Evolutionary conservation across 352 stramenopile species (phyloP).

Genomic region (Pythium utonaiense): DNA sequence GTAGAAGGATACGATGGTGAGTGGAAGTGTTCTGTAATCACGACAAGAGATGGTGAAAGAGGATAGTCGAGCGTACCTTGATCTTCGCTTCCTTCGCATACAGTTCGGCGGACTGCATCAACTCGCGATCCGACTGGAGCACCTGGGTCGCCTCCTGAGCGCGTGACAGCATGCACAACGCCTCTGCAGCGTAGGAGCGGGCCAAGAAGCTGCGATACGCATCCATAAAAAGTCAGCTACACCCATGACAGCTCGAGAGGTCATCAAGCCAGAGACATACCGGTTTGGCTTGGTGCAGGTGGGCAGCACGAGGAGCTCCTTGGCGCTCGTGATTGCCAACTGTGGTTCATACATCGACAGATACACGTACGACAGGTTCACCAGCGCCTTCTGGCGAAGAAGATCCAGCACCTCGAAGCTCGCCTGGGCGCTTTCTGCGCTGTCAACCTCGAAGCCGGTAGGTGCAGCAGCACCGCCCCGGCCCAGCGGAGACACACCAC

Average conservation of each 20-base stretch:
- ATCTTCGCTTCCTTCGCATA: conserved; percentile 77
- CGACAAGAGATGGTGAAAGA: not conserved
- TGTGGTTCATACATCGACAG: conserved; percentile 90
- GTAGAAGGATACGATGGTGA: not conserved
- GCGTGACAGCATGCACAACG: conserved; percentile 84
- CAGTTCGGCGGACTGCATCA: conserved; percentile 73
- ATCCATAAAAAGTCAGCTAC: not conserved
- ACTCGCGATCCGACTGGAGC: conserved; percentile 67
- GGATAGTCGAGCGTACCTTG: conserved; percentile 31
- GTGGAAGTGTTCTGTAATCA: not conserved
- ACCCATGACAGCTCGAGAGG: not conserved
- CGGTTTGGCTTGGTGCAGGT: conserved; percentile 70
- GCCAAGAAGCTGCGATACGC: conserved; percentile 52
- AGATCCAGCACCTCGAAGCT: conserved; percentile 59
- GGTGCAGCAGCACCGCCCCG: not conserved
- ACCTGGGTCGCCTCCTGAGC: conserved; percentile 71
- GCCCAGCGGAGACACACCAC: conserved; percentile 3
- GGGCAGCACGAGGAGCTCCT: conserved; percentile 66
- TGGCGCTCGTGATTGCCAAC: conserved; percentile 77
- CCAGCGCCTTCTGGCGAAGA: conserved; percentile 80
- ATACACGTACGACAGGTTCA: conserved; percentile 89
- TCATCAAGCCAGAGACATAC: conserved; percentile 21
- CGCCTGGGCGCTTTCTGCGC: conserved; percentile 29
- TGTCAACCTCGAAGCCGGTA: conserved; percentile 7
- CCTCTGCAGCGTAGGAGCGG: conserved; percentile 87